A percentile compares a stretch with the other conserved stretches of the same genome.
phyloP scores from a whole-genome alignment of 1,284 basidiomycete species.

The Rhizoctonia solani region DNA sequence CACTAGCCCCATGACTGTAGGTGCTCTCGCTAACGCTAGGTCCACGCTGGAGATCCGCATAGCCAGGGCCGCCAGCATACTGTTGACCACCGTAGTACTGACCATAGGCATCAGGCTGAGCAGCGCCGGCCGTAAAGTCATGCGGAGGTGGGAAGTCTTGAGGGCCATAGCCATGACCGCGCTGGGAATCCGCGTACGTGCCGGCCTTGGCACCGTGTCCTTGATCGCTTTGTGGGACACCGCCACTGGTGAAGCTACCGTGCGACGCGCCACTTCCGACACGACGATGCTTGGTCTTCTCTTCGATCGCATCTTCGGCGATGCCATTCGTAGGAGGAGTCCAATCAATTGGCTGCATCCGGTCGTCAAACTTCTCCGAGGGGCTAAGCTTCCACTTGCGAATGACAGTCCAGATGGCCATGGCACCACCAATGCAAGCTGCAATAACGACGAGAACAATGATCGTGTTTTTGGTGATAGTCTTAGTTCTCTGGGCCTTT shows the following conservation, averaged over 20 bases:
- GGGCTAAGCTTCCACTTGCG: conserved; percentile 89
- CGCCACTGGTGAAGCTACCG: conserved; percentile 67
- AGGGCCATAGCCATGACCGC: conserved; percentile 42
- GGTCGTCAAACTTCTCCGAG: conserved; percentile 77
- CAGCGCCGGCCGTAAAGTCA: conserved; percentile 76
- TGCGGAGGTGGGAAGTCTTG: conserved; percentile 64
- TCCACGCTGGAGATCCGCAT: conserved; percentile 75
- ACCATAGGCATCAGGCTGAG: conserved; percentile 42
- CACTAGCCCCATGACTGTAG: conserved; percentile 26
- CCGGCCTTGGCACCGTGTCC: conserved; percentile 42
- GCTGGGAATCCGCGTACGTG: conserved; percentile 39
- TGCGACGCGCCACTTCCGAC: conserved; percentile 59
- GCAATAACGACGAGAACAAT: conserved; percentile 75
- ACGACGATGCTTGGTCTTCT: conserved; percentile 52
- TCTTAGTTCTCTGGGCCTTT: conserved; percentile 31
- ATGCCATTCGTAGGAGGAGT: conserved; percentile 57
- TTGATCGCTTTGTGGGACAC: conserved; percentile 49
- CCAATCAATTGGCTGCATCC: conserved; percentile 84
- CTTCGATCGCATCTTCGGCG: conserved; percentile 27
- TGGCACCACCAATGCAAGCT: conserved; percentile 65
- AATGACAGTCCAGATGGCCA: conserved; percentile 82
- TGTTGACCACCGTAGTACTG: conserved; percentile 36
- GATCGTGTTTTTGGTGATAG: conserved; percentile 58
- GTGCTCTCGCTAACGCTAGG: conserved; percentile 34
- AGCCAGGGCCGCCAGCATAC: conserved; percentile 67